Percentiles rank a stretch among this genome's conserved stretches.
These are phyloP conservation scores for Cryphonectria carpinicola DNA, from an alignment of 2,329 filamentous ascomycete genomes.

Conservation along the genomic window DNA sequence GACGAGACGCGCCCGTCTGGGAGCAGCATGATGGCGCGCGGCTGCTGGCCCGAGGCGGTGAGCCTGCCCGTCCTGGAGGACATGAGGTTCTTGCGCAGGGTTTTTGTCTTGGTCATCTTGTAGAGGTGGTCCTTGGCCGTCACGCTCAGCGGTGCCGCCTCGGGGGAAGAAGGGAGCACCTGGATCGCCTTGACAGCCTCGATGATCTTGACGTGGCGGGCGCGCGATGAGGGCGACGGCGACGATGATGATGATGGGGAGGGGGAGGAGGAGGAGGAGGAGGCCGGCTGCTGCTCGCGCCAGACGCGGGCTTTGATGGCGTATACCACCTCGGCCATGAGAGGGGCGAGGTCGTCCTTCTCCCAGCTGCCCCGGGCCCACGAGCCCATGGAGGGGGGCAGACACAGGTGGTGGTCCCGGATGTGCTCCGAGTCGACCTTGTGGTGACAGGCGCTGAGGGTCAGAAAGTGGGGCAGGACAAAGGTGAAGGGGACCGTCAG, in stretches of 20 bases:
- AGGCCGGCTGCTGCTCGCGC: constrained; percentile 35
- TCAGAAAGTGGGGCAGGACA: constrained; percentile 61
- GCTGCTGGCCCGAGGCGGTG: constrained; percentile 50
- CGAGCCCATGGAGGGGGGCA: constrained; percentile 54
- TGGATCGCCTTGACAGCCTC: constrained; percentile 51
- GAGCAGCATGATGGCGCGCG: constrained; percentile 53
- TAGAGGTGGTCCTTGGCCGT: constrained; percentile 54
- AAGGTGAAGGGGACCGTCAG: constrained; percentile 63
- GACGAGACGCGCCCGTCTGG: constrained; percentile 51
- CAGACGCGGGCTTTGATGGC: constrained; percentile 52
- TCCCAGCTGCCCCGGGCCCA: constrained; percentile 49
- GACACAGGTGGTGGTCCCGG: constrained; percentile 55
- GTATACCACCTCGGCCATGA: constrained; percentile 60
- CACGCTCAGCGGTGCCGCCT: constrained; percentile 57
- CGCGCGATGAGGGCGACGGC: too few species aligned
- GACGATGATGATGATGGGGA: too few species aligned
- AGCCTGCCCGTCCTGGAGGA: constrained; percentile 55
- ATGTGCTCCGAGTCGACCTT: constrained; percentile 48
- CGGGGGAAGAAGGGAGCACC: constrained; percentile 54
- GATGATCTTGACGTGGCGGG: constrained; percentile 38
- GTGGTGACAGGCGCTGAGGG: constrained; percentile 60
- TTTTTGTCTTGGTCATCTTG: constrained; percentile 54
- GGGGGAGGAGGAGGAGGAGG: too few species aligned
- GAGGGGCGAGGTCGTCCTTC: constrained; percentile 57
- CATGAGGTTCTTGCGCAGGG: constrained; percentile 56